Conservation (phyloP, 306 rosid species). For the Senna siamea region DNA sequence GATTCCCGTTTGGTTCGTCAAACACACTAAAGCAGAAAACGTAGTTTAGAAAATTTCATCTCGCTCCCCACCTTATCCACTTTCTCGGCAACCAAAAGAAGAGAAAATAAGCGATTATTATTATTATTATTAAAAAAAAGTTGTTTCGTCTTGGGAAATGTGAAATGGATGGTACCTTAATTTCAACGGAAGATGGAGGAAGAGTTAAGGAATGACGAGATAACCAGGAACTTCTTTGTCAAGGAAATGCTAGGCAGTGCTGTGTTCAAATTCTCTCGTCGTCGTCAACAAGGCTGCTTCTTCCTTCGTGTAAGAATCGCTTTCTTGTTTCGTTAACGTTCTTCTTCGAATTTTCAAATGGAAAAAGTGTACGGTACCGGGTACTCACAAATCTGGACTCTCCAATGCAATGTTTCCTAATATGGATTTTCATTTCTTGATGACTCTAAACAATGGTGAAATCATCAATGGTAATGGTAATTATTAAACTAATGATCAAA, state of each 20-base stretch:
- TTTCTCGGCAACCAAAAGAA: slow-evolving; percentile 28
- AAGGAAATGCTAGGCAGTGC: not conserved
- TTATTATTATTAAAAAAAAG: not conserved
- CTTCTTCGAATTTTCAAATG: not conserved
- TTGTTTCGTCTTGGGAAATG: not conserved
- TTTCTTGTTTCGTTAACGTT: too few species aligned
- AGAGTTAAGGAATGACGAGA: not conserved
- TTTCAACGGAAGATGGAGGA: not conserved
- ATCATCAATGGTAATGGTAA: not conserved
- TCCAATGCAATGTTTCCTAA: not conserved
- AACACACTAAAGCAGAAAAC: not conserved
- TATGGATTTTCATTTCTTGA: not conserved
- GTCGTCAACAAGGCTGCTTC: not conserved
- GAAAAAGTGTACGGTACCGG: not conserved
- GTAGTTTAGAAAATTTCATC: not conserved
- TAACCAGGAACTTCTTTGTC: not conserved
- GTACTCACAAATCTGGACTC: not conserved
- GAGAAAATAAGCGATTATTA: not conserved
- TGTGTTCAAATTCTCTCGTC: not conserved
- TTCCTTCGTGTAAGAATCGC: too few species aligned
- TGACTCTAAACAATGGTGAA: not conserved
- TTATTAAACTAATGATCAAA: not conserved
- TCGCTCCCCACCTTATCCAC: not conserved
- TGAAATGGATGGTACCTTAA: slow-evolving; percentile 36
- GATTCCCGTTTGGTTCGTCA: not conserved